Conservation (phyloP, 2,329 filamentous ascomycete species). For the Colletotrichum sp. region DNA sequence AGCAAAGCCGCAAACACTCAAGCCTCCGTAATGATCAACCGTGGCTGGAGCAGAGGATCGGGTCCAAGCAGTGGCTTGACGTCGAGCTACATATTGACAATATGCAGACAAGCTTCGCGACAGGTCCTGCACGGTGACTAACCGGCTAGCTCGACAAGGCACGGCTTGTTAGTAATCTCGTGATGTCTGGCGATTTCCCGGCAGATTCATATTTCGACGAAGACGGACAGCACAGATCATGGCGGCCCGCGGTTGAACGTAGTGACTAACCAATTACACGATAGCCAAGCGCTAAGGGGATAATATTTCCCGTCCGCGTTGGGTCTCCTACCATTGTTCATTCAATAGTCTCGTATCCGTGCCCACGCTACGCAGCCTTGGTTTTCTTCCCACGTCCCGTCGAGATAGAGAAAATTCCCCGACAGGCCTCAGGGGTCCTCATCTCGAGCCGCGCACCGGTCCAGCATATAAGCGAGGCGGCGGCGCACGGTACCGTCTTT, state of each 20-base stretch:
- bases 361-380: not conserved
- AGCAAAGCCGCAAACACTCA: not conserved
- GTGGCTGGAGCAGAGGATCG: not conserved
- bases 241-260: not conserved
- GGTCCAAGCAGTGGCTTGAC: constrained; percentile 7
- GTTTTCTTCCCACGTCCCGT: not conserved
- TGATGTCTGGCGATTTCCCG: not conserved
- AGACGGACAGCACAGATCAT: not conserved
- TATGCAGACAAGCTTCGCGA: not conserved
- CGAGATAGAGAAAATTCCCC: not conserved
- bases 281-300: not conserved
- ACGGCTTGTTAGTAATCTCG: not conserved
- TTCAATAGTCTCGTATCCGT: constrained; percentile 9
- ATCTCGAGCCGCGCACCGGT: not conserved
- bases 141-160: not conserved
- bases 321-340: not conserved
- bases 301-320: not conserved
- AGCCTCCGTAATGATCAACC: not conserved
- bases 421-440: not conserved
- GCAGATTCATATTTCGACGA: not conserved
- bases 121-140: not conserved
- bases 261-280: not conserved
- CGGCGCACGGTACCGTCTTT: not conserved
- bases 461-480: not conserved
- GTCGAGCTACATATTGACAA: constrained; percentile 10